Percentiles rank a stretch among this genome's conserved stretches.
Conservation (phyloP, 805 yeast species). For the Crinitomyces ghanaensis region DNA sequence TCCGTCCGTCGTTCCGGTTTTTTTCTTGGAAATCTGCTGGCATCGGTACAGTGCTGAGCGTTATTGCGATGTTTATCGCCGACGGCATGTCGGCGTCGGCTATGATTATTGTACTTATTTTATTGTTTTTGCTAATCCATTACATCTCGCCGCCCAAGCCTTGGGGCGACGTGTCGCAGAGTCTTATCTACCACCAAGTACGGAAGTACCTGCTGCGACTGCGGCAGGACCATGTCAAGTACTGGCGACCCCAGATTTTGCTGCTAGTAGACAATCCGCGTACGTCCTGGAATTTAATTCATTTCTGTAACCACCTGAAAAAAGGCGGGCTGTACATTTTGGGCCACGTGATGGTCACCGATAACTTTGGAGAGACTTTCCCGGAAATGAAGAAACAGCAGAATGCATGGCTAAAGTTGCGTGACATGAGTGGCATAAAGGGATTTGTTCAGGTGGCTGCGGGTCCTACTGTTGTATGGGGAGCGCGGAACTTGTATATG, state of each 20-base stretch:
- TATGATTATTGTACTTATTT: slow-evolving; percentile 51
- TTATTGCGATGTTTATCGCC: slow-evolving; percentile 84
- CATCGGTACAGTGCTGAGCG: slow-evolving; percentile 56
- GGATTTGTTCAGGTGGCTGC: slow-evolving; percentile 91
- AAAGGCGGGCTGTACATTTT: slow-evolving; percentile 89
- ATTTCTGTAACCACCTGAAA: slow-evolving; percentile 87
- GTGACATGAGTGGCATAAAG: slow-evolving; percentile 69
- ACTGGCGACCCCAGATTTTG: slow-evolving; percentile 95
- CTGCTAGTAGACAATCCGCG: slow-evolving; percentile 85
- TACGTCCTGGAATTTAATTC: slow-evolving; percentile 81
- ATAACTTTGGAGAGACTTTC: slow-evolving; percentile 50
- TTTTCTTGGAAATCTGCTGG: slow-evolving; percentile 77
- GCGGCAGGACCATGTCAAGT: slow-evolving; percentile 87
- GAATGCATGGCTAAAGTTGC: slow-evolving; percentile 69
- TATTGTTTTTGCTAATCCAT: slow-evolving; percentile 70
- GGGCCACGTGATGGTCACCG: slow-evolving; percentile 76
- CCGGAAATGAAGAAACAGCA: slow-evolving; percentile 62
- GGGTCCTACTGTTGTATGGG: slow-evolving; percentile 87
- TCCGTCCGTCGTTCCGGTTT: slow-evolving; percentile 87
- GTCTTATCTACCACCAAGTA: slow-evolving; percentile 91
- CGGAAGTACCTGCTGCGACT: slow-evolving; percentile 76
- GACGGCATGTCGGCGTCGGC: slow-evolving; percentile 83
- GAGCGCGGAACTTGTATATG: slow-evolving; percentile 79
- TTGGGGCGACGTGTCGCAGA: slow-evolving; percentile 98
- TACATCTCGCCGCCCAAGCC: slow-evolving; percentile 88